phyloP scores from a whole-genome alignment of 2,329 filamentous ascomycete genomes.

The Cucurbitaria berberidis region DNA sequence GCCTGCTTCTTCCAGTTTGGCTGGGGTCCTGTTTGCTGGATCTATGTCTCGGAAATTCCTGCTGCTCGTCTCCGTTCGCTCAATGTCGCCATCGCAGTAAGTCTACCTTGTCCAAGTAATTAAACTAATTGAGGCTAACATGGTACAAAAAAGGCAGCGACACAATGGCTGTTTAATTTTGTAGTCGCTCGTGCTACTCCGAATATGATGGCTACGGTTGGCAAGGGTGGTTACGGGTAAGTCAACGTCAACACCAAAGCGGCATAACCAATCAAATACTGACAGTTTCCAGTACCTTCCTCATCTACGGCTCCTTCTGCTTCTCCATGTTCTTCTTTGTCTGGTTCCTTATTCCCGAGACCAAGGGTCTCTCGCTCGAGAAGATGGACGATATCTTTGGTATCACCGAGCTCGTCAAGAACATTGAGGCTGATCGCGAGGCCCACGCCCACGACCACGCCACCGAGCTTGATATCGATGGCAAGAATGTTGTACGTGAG shows the following conservation, averaged over 20 bases:
- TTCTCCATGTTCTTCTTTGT: conserved; percentile 69
- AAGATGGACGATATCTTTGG: conserved; percentile 72
- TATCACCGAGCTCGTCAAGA: conserved; percentile 57
- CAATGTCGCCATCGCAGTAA: conserved; percentile 68
- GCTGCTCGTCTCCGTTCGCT: conserved; percentile 69
- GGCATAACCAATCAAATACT: conserved; percentile 4
- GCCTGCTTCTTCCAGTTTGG: conserved; percentile 66
- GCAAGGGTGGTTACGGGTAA: conserved; percentile 57
- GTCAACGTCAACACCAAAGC: conserved; percentile 45
- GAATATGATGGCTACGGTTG: conserved; percentile 67
- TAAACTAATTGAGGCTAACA: no score
- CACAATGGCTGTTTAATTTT: conserved; percentile 78
- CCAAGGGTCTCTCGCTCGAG: conserved; percentile 69
- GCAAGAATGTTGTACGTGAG: conserved; percentile 34
- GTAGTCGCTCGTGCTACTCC: conserved; percentile 71
- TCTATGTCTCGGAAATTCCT: conserved; percentile 73
- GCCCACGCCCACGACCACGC: conserved; percentile 20
- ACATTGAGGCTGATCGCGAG: conserved; percentile 43
- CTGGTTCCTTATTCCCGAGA: conserved; percentile 74
- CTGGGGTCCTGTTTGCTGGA: conserved; percentile 77
- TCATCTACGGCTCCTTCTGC: conserved; percentile 72
- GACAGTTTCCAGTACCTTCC: conserved; percentile 63
- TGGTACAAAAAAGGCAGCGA: conserved; percentile 47
- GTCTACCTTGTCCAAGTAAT: no score
- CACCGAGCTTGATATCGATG: conserved; percentile 37